Percentiles rank a stretch among this genome's conserved stretches.
phyloP scores from a whole-genome alignment of 2,329 filamentous ascomycete species.

The Arachnomyces sp. region DNA sequence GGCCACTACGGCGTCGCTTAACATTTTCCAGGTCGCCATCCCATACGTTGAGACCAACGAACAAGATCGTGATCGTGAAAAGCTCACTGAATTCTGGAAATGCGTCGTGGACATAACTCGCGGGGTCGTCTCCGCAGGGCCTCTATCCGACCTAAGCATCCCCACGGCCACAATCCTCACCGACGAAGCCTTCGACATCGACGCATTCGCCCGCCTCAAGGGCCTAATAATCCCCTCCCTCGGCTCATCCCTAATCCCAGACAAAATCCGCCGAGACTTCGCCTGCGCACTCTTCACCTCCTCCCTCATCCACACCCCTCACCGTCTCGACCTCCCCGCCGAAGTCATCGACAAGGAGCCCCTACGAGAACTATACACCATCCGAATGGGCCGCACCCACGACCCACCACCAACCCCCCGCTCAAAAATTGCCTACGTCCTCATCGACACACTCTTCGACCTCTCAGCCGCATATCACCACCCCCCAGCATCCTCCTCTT shows the following conservation, averaged over 20 bases:
- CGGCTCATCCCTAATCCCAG: constrained; percentile 56
- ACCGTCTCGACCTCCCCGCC: constrained; percentile 51
- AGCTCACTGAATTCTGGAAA: constrained; percentile 58
- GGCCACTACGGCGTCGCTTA: constrained; percentile 62
- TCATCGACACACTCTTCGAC: constrained; percentile 69
- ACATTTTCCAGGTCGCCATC: constrained; percentile 59
- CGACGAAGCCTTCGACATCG: constrained; percentile 77
- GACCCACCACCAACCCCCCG: constrained; percentile 58
- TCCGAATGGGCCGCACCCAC: constrained; percentile 64
- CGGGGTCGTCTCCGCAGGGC: constrained; percentile 61
- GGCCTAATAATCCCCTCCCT: constrained; percentile 64
- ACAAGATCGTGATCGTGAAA: constrained; percentile 21
- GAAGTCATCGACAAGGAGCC: constrained; percentile 39
- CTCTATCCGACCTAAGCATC: constrained; percentile 37
- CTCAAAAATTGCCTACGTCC: constrained; percentile 66
- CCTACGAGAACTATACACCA: constrained; percentile 54
- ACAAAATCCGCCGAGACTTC: constrained; percentile 60
- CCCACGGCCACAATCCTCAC: constrained; percentile 42
- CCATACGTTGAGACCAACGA: constrained; percentile 47
- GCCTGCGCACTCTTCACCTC: constrained; percentile 68
- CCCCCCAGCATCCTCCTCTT: constrained; percentile 1
- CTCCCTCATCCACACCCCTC: constrained; percentile 68
- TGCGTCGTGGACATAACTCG: constrained; percentile 56
- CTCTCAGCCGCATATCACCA: constrained; percentile 45
- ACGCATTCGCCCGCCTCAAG: constrained; percentile 59